Base-by-base conservation (phyloP, 306 rosid genomes). In the Ziziphus jujuba region DNA sequence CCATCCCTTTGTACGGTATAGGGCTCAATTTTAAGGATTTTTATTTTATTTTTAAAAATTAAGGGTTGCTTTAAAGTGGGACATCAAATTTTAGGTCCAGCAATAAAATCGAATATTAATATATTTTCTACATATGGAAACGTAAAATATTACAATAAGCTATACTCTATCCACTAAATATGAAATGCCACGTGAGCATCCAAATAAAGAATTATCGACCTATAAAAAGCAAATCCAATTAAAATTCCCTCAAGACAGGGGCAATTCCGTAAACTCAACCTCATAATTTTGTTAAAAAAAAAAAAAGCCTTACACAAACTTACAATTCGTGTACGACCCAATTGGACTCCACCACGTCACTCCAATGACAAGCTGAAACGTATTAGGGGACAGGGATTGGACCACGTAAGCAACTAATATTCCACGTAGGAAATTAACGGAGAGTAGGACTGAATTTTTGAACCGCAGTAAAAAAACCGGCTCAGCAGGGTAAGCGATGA, bases 291-390 rank as follows among this genome's bases (percentile, higher is more conserved):
- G n/a, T n/a, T n/a, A n/a, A n/a, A n/a, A n/a, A n/a, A n/a, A n/a
- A n/a, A n/a, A n/a, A n/a, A n/a, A n/a, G n/a, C n/a, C n/a, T n/a
- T n/a, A n/a, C n/a, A n/a, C 17, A 23, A 38, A 47, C 15, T 38
- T 35, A 13, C 20, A 6, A 4, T 33, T 65, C 9, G 2, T 3
- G 0, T 14, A 50, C 0, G 2, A 1, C 7, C 91, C 86, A 89
- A 83, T 85, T 1, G 4, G 3, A 45, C 0, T 0, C 3, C 3
- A 80, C 87, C 96, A 85, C 74, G 36, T 52, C 67, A 52, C 0
- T 17, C 28, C 65, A 56, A 59, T 90, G 96, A 90, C 91, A 72
- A 31, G 9, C 0, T 0, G 0, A 0, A 1, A 0, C 1, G 0
- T 85, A 66, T 48, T 69, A 87, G 44, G 78, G 5, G 0, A 0